phyloP scores from a whole-genome alignment of 2,329 filamentous ascomycete species.

The Fusarium aywerte region DNA sequence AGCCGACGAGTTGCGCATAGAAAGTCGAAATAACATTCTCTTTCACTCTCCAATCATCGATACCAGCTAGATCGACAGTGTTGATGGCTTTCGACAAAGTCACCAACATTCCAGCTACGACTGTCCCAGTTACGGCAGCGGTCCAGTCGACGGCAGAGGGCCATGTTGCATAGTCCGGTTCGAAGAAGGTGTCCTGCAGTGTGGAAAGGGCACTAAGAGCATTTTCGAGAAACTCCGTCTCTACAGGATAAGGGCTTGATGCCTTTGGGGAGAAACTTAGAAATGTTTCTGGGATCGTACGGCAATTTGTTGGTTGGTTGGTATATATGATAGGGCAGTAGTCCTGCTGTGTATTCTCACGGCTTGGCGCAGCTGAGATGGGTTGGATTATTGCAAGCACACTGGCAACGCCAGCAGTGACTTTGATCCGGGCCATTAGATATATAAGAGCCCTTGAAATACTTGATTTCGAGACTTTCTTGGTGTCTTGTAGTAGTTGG shows the following conservation, averaged over 20 bases:
- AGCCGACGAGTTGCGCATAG: constrained; percentile 79
- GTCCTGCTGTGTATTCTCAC: constrained; percentile 5
- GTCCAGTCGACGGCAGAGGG: constrained; percentile 93
- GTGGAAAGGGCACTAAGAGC: constrained; percentile 74
- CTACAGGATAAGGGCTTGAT: constrained; percentile 14
- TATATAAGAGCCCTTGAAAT: not conserved
- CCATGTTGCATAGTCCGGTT: constrained; percentile 82
- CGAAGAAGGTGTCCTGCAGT: constrained; percentile 83
- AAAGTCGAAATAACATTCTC: constrained; percentile 86
- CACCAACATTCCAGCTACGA: constrained; percentile 77
- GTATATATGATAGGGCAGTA: constrained; percentile 43
- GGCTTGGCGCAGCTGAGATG: constrained; percentile 29
- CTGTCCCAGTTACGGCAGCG: constrained; percentile 82
- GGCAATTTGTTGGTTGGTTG: constrained; percentile 32
- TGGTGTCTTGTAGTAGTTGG: not conserved
- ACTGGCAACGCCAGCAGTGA: constrained; percentile 21
- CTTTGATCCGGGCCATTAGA: constrained; percentile 33
- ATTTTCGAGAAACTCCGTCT: constrained; percentile 55
- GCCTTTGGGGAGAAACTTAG: constrained; percentile 29
- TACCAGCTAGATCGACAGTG: constrained; percentile 49
- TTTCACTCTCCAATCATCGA: constrained; percentile 60
- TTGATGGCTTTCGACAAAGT: constrained; percentile 73
- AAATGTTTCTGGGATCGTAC: constrained; percentile 39
- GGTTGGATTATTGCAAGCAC: constrained; percentile 9
- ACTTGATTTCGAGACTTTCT: not conserved